Evolutionary conservation across 2,329 filamentous ascomycete species (phyloP).

Genomic region (Sporothrix pseudoabietina): DNA sequence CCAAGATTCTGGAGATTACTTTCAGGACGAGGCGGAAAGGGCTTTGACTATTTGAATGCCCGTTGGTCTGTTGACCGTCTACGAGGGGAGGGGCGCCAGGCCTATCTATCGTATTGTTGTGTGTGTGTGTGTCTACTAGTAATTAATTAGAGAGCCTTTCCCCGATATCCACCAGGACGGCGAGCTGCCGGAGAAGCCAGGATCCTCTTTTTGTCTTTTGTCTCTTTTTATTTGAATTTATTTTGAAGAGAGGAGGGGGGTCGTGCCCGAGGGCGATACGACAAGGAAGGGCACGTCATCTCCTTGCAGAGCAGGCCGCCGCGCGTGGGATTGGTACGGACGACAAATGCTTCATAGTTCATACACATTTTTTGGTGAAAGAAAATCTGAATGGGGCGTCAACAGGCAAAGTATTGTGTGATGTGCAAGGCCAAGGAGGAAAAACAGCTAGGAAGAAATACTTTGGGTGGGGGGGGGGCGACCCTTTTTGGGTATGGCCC

Average conservation of each 20-base stretch:
- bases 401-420: conserved; percentile 13
- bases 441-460: conserved; percentile 10
- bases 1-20: neutral
- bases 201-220: conserved; percentile 1
- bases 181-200: conserved; percentile 25
- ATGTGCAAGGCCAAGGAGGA: neutral
- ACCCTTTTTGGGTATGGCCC: conserved; percentile 8
- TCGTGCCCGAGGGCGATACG: neutral
- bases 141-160: neutral
- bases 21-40: neutral
- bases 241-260: neutral
- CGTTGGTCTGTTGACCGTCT: neutral
- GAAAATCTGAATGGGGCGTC: neutral
- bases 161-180: conserved; percentile 28
- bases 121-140: neutral
- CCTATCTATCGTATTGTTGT: neutral
- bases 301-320: too few species aligned
- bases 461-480: conserved; percentile 18
- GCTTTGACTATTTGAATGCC: conserved; percentile 16
- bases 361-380: neutral
- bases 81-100: too few species aligned
- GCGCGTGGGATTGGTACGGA: neutral
- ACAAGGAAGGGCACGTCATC: conserved; percentile 10
- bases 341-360: neutral
- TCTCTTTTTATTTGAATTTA: neutral